Base-by-base conservation (phyloP, 108 stramenopile genomes). In the Cyclotella sp. region DNA sequence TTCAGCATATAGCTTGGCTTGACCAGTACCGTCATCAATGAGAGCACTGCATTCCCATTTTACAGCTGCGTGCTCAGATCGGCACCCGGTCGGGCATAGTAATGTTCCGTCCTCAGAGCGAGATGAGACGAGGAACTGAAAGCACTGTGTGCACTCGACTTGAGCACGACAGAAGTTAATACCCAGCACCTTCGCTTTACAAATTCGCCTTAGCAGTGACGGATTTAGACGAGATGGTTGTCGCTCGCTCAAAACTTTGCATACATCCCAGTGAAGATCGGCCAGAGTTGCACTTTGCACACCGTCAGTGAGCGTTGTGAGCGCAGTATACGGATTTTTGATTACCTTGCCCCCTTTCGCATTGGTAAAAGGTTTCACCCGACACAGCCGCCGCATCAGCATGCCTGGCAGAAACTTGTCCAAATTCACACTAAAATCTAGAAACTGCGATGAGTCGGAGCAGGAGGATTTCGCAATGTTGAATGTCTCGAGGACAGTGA, bases 41-140 rank as follows among this genome's bases (percentile, higher is more conserved):
- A 90, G 68, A 9, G 89, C 91, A 66, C 89, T 93, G 78, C 92
- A 93, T 73, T 95, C 92, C 95, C 95, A 95, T 67, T 87, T 86
- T 21, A 95, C 70, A 59, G 52, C 62, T 19, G 73, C 84, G 63
- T 80, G 82, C 11, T 54, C 62, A 47, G 27, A 52, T 34, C 68
- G 70, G 63, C 83, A 84, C 44, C 83, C 83, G 21, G 83, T 80
- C 39, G 83, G 83, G 59, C 83, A 84, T 11, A 63, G 10, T 19
- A 84, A 53, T 16, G 4, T 21, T 34, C 16, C 16, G 9, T 68
- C 29, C 9, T 68, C 14, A 9, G 49, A 47, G 44, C 44, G 19
- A 16, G 62, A 40, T 46, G 40, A 53, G 13, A 15, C 52, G 19
- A 93, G 76, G 13, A 82, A 60, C 43, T 81, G 29, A 68, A 84